Evolutionary conservation across 495 filamentous ascomycete species (phyloP), one percentile per base, ranked within the genome.

Genomic region (Xylaria acuta): DNA sequence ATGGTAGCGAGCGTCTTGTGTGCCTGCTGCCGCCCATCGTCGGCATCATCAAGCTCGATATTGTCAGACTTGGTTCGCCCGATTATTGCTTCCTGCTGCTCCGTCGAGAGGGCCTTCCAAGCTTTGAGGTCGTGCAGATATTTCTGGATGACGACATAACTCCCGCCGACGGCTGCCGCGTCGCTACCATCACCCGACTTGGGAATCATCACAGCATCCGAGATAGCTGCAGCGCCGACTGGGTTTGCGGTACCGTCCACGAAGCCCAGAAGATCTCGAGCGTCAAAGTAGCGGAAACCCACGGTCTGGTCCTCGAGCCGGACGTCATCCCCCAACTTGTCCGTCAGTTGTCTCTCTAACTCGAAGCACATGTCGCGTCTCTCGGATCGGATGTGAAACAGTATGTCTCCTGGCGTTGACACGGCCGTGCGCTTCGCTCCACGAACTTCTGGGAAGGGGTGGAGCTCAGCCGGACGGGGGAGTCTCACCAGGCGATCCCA

Each of bases 161-260:
- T 88, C 0, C 88, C 87, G 8, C 84, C 85, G n/a, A 73, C 63
- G 18, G 71, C 73, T 3, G 73, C 22, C 11, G 78, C 72, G 69
- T 88, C 82, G 47, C 86, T 83, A 64, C 83, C 76, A n/a, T 83
- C 78, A 30, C 87, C 75, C 4, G 88, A 78, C 27, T 87, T 73
- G 3, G 86, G 81, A 8, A 75, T 70, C 0, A 81, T 82, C 6
- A 88, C 83, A 0, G 80, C 82, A 56, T 67, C 49, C n/a, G 49
- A 49, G 47, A 56, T 56, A 5, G 27, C 65, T 9, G 47, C 38
- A 2, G 80, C 78, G 0, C 87, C 87, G 22, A 88, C 83, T 1
- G 88, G 88, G 64, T 90, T 90, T 4, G 88, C 88, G 0, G 87
- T 90, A 2, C 88, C 87, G 47, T 90, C 88, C 7, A 90, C 87